Evolutionary conservation across 2,329 filamentous ascomycete species (phyloP).

Genomic region (Akanthomyces dipterigenus): DNA sequence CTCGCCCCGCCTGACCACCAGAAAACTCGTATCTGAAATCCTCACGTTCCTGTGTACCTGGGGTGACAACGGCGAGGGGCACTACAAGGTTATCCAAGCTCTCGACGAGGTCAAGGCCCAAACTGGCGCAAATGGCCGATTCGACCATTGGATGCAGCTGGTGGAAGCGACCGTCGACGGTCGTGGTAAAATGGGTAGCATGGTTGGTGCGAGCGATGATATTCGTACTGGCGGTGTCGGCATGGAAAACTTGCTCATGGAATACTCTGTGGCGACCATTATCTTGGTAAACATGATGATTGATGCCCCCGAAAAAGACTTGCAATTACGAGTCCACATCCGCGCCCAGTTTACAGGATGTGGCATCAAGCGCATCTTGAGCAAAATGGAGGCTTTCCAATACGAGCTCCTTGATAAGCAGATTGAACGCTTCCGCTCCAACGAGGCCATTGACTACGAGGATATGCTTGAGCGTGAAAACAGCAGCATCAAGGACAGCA

Average conservation of each 20-base stretch:
- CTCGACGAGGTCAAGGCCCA: constrained; percentile 86
- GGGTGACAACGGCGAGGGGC: constrained; percentile 75
- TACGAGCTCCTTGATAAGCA: constrained; percentile 99
- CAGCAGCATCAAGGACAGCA: constrained; percentile 80
- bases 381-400: constrained; percentile 97
- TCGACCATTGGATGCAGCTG: constrained; percentile 97
- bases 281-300: constrained; percentile 96
- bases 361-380: constrained; percentile 87
- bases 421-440: constrained; percentile 84
- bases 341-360: constrained; percentile 93
- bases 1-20: constrained; percentile 80
- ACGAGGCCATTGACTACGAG: constrained; percentile 97
- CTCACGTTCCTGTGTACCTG: constrained; percentile 95
- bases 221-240: constrained; percentile 92
- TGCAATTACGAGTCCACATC: constrained; percentile 89
- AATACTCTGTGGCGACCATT: constrained; percentile 92
- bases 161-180: constrained; percentile 96
- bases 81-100: constrained; percentile 87
- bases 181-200: constrained; percentile 95
- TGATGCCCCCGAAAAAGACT: constrained; percentile 79
- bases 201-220: constrained; percentile 95
- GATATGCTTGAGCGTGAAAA: constrained; percentile 90
- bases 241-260: constrained; percentile 98
- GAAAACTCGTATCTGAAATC: constrained; percentile 93
- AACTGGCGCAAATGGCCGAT: constrained; percentile 86